phyloP scores from a whole-genome alignment of 2,329 filamentous ascomycete genomes.

The Fusarium bactridioides region DNA sequence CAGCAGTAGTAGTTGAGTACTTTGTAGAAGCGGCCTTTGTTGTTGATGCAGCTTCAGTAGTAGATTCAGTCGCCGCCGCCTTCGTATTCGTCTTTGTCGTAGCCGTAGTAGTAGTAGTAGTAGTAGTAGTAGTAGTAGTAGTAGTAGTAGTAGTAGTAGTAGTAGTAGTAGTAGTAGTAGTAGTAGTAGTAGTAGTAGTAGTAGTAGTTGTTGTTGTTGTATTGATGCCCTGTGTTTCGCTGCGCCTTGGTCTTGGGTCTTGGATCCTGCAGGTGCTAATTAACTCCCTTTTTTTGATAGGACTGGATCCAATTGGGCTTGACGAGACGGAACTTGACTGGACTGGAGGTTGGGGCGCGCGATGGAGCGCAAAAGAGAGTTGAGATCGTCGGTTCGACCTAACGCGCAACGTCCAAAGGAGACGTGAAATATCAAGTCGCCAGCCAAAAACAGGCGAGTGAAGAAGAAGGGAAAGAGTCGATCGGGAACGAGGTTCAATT shows the following conservation, averaged over 20 bases:
- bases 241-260: conserved; percentile 19
- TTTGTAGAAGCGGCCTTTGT: too few relatives aligned
- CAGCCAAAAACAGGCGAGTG: conserved; percentile 32
- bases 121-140: too few relatives aligned
- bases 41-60: too few relatives aligned
- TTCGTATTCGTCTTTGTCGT: too few relatives aligned
- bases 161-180: too few relatives aligned
- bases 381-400: conserved; percentile 9
- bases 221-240: conserved; percentile 3
- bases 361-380: conserved; percentile 8
- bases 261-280: conserved; percentile 38
- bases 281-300: conserved; percentile 34
- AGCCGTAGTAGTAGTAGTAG: too few relatives aligned
- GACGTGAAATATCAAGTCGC: conserved; percentile 16
- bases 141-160: too few relatives aligned
- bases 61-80: too few relatives aligned
- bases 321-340: conserved; percentile 11
- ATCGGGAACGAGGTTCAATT: conserved; percentile 24
- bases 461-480: conserved; percentile 11
- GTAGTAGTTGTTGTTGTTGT: conserved; percentile 20
- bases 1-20: too few relatives aligned
- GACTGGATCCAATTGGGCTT: conserved; percentile 14
- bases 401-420: conserved; percentile 19
- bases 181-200: too few relatives aligned
- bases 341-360: conserved; percentile 24